Base-by-base conservation (phyloP, 257 asterid species). In the Nicotiana paniculata region DNA sequence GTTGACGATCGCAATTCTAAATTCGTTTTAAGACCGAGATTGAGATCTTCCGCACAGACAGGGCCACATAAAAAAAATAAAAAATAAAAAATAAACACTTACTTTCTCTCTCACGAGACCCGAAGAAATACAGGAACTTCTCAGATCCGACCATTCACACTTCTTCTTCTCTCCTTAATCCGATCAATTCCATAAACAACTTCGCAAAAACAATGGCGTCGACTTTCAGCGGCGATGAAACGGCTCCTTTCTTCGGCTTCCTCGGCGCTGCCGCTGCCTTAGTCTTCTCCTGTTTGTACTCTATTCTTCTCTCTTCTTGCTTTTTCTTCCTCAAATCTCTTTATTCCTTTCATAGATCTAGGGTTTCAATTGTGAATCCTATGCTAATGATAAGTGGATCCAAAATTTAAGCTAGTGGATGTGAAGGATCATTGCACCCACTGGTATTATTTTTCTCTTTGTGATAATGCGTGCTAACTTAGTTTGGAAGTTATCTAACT, bases 191-290 rank as follows among this genome's bases (percentile, higher is more conserved):
- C 48, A 43, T 6, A 43, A 43, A 7, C 11, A 7, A 43, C 48
- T 43, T 43, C 9, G 48, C 48, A 43, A 6, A 39, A 43, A 43
- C 48, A 15, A 88, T 89, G 91, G 86, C 94, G 51, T 88, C 94
- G 62, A 80, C 88, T 81, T 89, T 91, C 90, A 91, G 93, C 90
- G 95, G 95, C 80, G 95, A 91, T 88, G 95, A 91, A 86, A 91
- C 95, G 72, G 95, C 95, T 37, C 95, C 95, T 3, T 91, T 91
- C 83, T 91, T 91, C 84, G 94, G 94, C 80, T 91, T 91, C 88
- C 94, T 91, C 75, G 94, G 94, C 84, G 94, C 94, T 30, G 94
- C 93, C 30, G 90, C 94, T 3, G 94, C 95, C 81, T 87, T 91
- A 33, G 95, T 91, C 39, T 91, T 91, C 89, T 91, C 95, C 67